Base-by-base conservation (phyloP, 139 green algal genomes). In the Volvox reticuliferus region DNA sequence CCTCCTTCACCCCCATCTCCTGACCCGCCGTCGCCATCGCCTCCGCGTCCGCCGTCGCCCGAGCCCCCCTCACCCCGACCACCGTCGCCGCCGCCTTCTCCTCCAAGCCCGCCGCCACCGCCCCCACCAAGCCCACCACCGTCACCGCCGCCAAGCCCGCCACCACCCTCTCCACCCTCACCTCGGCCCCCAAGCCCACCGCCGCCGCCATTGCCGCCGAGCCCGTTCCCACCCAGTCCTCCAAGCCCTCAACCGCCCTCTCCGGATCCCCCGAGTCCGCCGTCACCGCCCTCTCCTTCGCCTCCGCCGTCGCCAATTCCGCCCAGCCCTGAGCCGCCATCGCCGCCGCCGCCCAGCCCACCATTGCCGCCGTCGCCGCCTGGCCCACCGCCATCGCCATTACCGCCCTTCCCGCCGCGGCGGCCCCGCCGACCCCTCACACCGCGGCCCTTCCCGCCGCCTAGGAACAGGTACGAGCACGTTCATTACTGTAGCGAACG, bases 381-480 rank as follows among this genome's bases (percentile, higher is more conserved):
- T 24, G 18, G 22, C 1, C 36, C 36, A 18, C 78, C 78, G 1
- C 78, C 78, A 44, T 65, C 78, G 37, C 78, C 78, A 18, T 13
- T 65, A 35, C 78, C 78, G 13, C 78, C 78, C 20, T 84, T 84
- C 36, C 78, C 78, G 26, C 78, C 78, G 14, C 78, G 78, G 13
- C 36, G 78, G 36, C 78, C 78, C 22, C 78, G 78, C 19, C 36
- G 36, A 17, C 78, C 78, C 36, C 32, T 84, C 18, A 17, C 78
- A 0, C 78, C 78, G 32, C 78, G 75, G 13, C 75, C 75, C 13
- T 55, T 20, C 14, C 75, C 75, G 5, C 75, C 75, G 13, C 75
- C 75, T 21, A 50, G 75, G 75, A 35, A 20, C 75, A 81, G 75
- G 75, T 81, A 24, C 30, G 71, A 9, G 21, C 65, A 73, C 12